A percentile compares a stretch with the other conserved stretches of the same genome.
phyloP scores from a whole-genome alignment of 108 stramenopile species.

The Nitzschia inconspicua region DNA sequence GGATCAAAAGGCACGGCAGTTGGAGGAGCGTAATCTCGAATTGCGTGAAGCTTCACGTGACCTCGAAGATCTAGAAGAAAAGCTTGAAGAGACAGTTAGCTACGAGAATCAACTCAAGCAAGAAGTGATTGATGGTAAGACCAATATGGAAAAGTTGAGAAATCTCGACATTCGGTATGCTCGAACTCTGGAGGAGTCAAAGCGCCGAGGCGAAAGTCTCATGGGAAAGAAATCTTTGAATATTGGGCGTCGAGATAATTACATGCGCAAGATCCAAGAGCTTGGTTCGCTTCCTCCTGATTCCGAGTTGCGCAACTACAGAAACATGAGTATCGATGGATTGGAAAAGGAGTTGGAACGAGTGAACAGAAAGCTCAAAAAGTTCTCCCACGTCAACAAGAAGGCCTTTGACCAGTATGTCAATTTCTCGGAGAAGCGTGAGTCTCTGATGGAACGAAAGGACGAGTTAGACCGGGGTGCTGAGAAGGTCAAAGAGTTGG shows the following conservation, averaged over 20 bases:
- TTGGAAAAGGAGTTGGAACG: conserved; percentile 84
- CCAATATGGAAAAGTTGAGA: conserved; percentile 76
- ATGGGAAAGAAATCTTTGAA: conserved; percentile 89
- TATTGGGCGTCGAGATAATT: conserved; percentile 79
- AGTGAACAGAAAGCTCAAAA: conserved; percentile 90
- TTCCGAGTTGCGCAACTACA: conserved; percentile 75
- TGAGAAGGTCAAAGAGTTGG: conserved; percentile 89
- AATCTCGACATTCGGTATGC: conserved; percentile 57
- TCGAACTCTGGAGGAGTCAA: conserved; percentile 60
- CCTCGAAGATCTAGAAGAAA: conserved; percentile 53
- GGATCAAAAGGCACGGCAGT: conserved; percentile 49
- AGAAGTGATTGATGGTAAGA: conserved; percentile 67
- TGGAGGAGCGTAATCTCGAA: conserved; percentile 55
- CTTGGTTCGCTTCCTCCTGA: conserved; percentile 88
- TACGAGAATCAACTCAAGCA: conserved; percentile 45
- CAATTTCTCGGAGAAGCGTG: conserved; percentile 95
- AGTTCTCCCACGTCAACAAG: conserved; percentile 98
- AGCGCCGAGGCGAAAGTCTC: conserved; percentile 65
- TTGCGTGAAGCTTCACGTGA: conserved; percentile 62
- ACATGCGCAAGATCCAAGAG: conserved; percentile 89
- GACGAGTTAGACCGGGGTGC: conserved; percentile 91
- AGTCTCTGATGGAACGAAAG: conserved; percentile 83
- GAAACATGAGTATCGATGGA: conserved; percentile 62
- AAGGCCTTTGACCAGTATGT: conserved; percentile 99
- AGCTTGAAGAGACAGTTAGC: conserved; percentile 54